These are phyloP conservation scores for Globisporangium splendens DNA, from an alignment of 352 stramenopile species.

Conservation along the genomic window DNA sequence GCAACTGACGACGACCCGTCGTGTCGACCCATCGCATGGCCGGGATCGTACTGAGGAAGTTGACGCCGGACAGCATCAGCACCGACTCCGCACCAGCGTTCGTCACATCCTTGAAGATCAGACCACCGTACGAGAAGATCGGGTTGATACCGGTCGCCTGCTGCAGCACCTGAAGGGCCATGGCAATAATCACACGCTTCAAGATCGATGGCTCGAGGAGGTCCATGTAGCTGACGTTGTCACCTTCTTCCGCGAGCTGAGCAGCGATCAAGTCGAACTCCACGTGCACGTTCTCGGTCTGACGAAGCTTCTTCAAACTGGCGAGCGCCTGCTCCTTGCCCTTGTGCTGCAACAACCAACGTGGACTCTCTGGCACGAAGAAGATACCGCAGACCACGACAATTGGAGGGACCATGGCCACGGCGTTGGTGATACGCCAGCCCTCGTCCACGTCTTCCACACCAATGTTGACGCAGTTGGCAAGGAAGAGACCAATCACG, in stretches of 20 bases:
- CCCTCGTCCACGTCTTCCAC: slow-evolving; percentile 24
- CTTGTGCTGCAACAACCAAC: slow-evolving; percentile 38
- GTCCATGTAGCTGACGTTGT: slow-evolving; percentile 17
- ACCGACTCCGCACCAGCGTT: no score
- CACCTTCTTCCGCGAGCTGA: slow-evolving; percentile 30
- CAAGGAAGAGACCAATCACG: slow-evolving; percentile 30
- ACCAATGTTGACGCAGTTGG: slow-evolving; percentile 33
- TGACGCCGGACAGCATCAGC: no score
- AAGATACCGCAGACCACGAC: no score
- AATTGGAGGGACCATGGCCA: slow-evolving; percentile 22
- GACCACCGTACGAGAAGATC: no score
- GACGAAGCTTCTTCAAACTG: slow-evolving; percentile 27
- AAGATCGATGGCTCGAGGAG: slow-evolving; percentile 22
- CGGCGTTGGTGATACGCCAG: slow-evolving; percentile 33
- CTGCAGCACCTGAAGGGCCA: no score
- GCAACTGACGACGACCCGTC: slow-evolving; percentile 25
- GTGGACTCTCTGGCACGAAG: slow-evolving; percentile 28
- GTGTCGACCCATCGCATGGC: slow-evolving; percentile 36
- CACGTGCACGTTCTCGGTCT: slow-evolving; percentile 27
- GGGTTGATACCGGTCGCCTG: no score
- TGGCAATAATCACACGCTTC: no score
- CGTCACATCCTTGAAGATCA: no score
- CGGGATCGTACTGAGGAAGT: slow-evolving; percentile 31
- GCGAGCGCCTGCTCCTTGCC: slow-evolving; percentile 22
- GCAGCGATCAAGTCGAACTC: slow-evolving; percentile 33